Percentiles rank a stretch among this genome's conserved stretches.
Evolutionary conservation across 2,329 filamentous ascomycete genomes (phyloP).

Genomic region (Beauveria bassiana): DNA sequence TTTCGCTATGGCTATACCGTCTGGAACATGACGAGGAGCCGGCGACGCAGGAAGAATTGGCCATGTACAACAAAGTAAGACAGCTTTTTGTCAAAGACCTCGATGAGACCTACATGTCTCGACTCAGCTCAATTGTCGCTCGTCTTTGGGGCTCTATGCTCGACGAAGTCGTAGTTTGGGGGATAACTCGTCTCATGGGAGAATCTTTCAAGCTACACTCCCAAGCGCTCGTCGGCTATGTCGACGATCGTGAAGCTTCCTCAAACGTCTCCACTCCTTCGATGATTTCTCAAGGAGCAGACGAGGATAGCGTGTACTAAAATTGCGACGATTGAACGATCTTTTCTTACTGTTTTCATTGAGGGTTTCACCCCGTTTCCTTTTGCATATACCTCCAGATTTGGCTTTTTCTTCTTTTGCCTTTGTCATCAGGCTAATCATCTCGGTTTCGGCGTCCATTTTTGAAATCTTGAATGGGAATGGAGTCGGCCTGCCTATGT

Average conservation of each 20-base stretch:
- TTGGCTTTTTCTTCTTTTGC: slow-evolving; percentile 20
- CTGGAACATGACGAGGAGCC: slow-evolving; percentile 98
- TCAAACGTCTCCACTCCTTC: slow-evolving; percentile 63
- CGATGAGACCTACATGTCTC: slow-evolving; percentile 70
- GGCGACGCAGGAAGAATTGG: slow-evolving; percentile 72
- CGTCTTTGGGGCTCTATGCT: slow-evolving; percentile 96
- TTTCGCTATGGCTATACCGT: slow-evolving; percentile 96
- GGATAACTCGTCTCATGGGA: slow-evolving; percentile 91
- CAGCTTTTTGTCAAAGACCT: slow-evolving; percentile 86
- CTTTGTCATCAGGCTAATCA: slow-evolving; percentile 13
- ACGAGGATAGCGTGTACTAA: slow-evolving; percentile 67
- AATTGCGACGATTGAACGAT: slow-evolving; percentile 44
- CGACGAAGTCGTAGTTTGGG: slow-evolving; percentile 98
- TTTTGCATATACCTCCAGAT: slow-evolving; percentile 15
- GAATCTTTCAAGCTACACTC: slow-evolving; percentile 97
- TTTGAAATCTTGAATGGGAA: slow-evolving; percentile 4
- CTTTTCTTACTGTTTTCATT: slow-evolving; percentile 33
- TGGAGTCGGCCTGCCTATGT: slow-evolving; percentile 13
- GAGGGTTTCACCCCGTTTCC: slow-evolving; percentile 14
- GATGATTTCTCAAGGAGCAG: slow-evolving; percentile 63
- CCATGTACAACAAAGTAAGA: slow-evolving; percentile 89
- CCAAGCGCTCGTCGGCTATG: slow-evolving; percentile 88
- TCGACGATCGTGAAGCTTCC: slow-evolving; percentile 69
- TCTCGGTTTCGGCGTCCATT: slow-evolving; percentile 13
- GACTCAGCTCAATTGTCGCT: slow-evolving; percentile 91